Conservation (phyloP, 169 alveolate species). For the Eimeria acervulina region DNA sequence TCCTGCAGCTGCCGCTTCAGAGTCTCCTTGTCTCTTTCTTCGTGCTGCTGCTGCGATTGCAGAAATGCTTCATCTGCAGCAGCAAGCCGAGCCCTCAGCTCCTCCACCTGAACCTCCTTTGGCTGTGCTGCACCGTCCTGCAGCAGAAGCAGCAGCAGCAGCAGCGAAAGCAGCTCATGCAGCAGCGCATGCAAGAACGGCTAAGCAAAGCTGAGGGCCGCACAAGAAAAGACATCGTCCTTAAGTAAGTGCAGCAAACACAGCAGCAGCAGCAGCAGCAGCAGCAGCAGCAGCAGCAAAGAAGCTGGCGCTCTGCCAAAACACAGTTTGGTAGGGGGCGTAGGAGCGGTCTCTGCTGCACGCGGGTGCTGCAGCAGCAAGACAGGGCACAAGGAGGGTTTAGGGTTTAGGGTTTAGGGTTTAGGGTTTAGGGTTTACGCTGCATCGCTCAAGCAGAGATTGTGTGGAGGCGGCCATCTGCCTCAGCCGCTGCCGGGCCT, state of each 20-base stretch:
- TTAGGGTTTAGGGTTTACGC: not conserved
- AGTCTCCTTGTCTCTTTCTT: not conserved
- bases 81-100: constrained; percentile 27
- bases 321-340: not conserved
- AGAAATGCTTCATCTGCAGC: constrained; percentile 15
- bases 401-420: not conserved
- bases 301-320: not conserved
- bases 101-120: constrained; percentile 25
- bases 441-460: constrained; percentile 32
- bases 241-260: not conserved
- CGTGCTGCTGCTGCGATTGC: constrained; percentile 41
- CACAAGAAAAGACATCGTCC: not conserved
- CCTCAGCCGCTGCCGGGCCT: constrained; percentile 36
- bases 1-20: constrained; percentile 49
- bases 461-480: constrained; percentile 37
- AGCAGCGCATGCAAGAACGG: not conserved
- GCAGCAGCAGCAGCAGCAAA: not conserved
- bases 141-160: constrained; percentile 31
- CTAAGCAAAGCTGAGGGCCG: not conserved
- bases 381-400: not conserved
- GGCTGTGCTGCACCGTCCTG: not conserved
- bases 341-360: constrained; percentile 16
- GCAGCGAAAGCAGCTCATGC: not conserved
- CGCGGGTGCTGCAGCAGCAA: not conserved
- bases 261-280: not conserved